Conservation (phyloP, 345 rosid genomes). For the Iberis pinnata region DNA sequence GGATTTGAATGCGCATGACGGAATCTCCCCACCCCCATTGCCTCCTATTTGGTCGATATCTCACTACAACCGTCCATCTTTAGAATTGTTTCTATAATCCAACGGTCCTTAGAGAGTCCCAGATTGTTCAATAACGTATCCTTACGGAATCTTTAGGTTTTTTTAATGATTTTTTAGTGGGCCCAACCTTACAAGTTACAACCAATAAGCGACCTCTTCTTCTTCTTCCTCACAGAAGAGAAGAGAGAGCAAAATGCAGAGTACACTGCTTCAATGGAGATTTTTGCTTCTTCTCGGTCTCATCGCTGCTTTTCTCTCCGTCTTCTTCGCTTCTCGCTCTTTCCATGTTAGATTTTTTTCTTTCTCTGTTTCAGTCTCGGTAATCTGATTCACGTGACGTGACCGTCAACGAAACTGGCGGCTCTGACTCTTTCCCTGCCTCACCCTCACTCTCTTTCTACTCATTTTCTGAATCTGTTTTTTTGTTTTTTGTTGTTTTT, state of each 20-base stretch:
- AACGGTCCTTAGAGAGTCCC: slow-evolving; percentile 14
- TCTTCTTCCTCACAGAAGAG: background rate
- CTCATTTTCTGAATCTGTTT: slow-evolving; percentile 1
- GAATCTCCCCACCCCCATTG: slow-evolving; percentile 11
- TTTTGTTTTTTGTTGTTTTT: background rate
- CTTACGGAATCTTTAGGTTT: slow-evolving; percentile 12
- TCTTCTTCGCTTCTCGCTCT: slow-evolving; percentile 40
- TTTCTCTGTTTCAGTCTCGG: no score
- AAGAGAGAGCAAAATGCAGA: slow-evolving; percentile 18
- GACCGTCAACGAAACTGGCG: slow-evolving; percentile 14
- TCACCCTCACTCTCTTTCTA: background rate
- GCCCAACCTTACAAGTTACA: slow-evolving; percentile 1
- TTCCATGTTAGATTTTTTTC: slow-evolving; percentile 34
- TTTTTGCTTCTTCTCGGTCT: slow-evolving; percentile 49
- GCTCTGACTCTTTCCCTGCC: slow-evolving; percentile 4
- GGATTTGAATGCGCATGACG: slow-evolving; percentile 7
- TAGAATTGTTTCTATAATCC: background rate
- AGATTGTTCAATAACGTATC: slow-evolving; percentile 11
- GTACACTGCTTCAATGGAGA: slow-evolving; percentile 47
- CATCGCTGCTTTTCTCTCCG: slow-evolving; percentile 35
- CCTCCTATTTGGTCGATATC: slow-evolving; percentile 20
- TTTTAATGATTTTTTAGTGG: background rate
- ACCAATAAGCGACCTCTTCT: slow-evolving; percentile 19
- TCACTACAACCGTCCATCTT: slow-evolving; percentile 18
- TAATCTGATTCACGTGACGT: no score